Percentiles rank a stretch among this genome's conserved stretches.
These are phyloP conservation scores for Blastobotrys aristatus DNA, from an alignment of 1,139 yeast genomes.

Conservation along the genomic window DNA sequence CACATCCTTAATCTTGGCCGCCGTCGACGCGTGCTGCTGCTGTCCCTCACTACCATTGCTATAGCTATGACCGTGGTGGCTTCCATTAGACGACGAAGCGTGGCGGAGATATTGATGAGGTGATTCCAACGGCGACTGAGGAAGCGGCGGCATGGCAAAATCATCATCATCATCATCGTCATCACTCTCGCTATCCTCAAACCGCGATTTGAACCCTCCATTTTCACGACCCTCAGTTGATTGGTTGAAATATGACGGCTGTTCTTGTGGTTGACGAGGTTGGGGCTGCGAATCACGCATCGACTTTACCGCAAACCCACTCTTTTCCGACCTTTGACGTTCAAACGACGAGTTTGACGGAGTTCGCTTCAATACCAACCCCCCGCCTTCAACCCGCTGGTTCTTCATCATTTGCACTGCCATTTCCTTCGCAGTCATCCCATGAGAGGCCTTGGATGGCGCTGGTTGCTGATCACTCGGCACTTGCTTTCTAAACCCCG, in stretches of 20 bases:
- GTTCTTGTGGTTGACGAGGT: neutral
- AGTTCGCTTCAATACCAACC: conserved; percentile 12
- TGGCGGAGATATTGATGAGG: conserved; percentile 7
- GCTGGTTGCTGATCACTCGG: neutral
- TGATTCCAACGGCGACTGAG: conserved; percentile 8
- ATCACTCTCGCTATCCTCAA: conserved; percentile 31
- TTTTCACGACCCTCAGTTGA: neutral
- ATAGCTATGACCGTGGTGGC: neutral
- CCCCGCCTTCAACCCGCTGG: neutral
- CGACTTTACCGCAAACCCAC: conserved; percentile 22
- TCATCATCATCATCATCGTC: conserved; percentile 30
- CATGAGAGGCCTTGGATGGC: neutral
- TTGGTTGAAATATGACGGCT: conserved; percentile 7
- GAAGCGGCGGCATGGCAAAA: conserved; percentile 13
- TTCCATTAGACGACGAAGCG: neutral
- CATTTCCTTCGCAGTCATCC: conserved; percentile 4
- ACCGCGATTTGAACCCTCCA: conserved; percentile 30
- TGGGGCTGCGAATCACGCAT: conserved; percentile 15
- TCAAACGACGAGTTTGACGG: conserved; percentile 21
- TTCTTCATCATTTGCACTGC: conserved; percentile 10
- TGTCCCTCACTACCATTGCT: neutral
- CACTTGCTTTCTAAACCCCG: conserved; percentile 2
- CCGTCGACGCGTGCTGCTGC: neutral
- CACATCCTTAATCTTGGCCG: conserved; percentile 22
- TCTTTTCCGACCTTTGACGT: conserved; percentile 3